Evolutionary conservation across 768 basidiomycete species (phyloP), one percentile per base, ranked within the genome.

Genomic region (Pluteus cervinus): DNA sequence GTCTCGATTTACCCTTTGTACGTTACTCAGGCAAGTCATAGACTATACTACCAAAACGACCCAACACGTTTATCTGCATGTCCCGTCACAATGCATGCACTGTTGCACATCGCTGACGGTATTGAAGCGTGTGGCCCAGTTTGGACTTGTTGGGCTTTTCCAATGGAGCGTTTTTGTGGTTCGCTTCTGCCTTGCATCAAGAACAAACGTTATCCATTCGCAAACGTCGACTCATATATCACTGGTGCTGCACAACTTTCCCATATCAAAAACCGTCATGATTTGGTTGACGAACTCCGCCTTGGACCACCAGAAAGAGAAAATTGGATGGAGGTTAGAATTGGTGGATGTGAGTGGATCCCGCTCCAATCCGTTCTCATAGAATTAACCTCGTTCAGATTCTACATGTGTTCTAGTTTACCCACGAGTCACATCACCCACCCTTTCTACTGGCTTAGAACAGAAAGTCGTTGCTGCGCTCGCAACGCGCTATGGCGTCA

Each of bases 91-190:
- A 48, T 66, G 2, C 65, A 67, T 48, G 55, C 43, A 4, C 41
- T 66, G 0, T 48, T 65, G 2, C 63, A 66, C 34, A 31, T 64
- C 34, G 45, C 48, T 10, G 48, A 59, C 33, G 46, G 51, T 20
- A 64, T 66, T 24, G 31, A 48, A 1, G 32, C 35, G 10, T 52
- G 52, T 41, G 63, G 59, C 1, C 62, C 64, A n/a, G 45, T 54
- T 2, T 64, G 62, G 54, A 33, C 51, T 0, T 53, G 45, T 7
- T 65, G 64, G 65, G 51, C 59, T 2, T 66, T 63, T 37, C 48
- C 43, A 16, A 56, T 65, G 49, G 63, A 68, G 37, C 35, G 55
- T 0, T 60, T 49, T 24, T 65, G 61, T 46, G 60, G 60, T 0
- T 37, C 29, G 5, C 46, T 66, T 7, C 46, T 55, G 26, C 22